Conservation (phyloP, 2,329 filamentous ascomycete species). For the Penicillium paneum region DNA sequence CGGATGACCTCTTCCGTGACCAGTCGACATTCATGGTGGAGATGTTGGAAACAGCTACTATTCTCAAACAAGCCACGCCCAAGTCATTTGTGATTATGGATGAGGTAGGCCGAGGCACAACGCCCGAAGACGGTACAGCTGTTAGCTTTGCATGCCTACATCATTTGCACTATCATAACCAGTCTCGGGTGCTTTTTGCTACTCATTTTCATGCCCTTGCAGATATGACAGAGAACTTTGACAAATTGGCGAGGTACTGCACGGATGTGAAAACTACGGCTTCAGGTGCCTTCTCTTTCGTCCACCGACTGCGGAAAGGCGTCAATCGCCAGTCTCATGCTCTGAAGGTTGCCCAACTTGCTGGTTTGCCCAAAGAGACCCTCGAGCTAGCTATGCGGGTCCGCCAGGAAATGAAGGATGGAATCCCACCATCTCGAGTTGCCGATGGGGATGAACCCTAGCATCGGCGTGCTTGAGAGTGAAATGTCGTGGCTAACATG, state of each 20-base stretch:
- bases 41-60: constrained; percentile 94
- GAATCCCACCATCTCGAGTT: not conserved
- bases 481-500: not conserved
- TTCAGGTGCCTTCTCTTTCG: constrained; percentile 71
- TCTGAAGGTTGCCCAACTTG: constrained; percentile 86
- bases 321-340: constrained; percentile 87
- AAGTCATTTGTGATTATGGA: constrained; percentile 97
- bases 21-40: constrained; percentile 99
- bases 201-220: constrained; percentile 89
- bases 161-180: constrained; percentile 74
- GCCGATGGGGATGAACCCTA: not conserved
- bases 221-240: constrained; percentile 65
- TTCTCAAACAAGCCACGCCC: constrained; percentile 77
- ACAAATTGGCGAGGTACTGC: constrained; percentile 71
- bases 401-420: constrained; percentile 39
- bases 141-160: constrained; percentile 85
- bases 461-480: not conserved
- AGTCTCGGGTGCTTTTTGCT: constrained; percentile 80
- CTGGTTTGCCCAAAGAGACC: constrained; percentile 72
- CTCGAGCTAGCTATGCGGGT: constrained; percentile 65
- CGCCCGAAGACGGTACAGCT: constrained; percentile 84
- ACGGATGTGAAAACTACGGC: constrained; percentile 79
- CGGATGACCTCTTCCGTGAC: constrained; percentile 89
- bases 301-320: constrained; percentile 76
- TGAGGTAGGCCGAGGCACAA: constrained; percentile 91